These are phyloP conservation scores for Pseudogymnoascus verrucosus DNA, from an alignment of 2,329 filamentous ascomycete genomes.

Conservation along the genomic window DNA sequence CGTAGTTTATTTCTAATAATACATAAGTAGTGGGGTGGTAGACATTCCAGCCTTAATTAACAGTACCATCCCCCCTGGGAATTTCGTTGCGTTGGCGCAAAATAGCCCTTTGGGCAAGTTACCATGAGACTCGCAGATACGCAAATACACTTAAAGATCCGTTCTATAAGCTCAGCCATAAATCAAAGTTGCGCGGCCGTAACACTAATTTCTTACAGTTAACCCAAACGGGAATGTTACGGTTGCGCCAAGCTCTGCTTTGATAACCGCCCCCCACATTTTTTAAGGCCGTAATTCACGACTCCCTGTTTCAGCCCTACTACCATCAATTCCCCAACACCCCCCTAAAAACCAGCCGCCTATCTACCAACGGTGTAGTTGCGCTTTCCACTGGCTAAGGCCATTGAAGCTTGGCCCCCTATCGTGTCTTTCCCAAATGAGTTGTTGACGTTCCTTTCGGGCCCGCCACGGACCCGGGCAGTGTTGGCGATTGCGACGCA, in stretches of 20 bases:
- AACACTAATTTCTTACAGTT: background rate
- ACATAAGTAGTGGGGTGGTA: background rate
- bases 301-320: background rate
- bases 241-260: background rate
- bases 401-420: background rate
- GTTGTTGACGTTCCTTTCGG: background rate
- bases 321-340: background rate
- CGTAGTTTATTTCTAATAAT: background rate
- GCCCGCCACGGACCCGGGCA: background rate
- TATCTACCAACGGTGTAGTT: background rate
- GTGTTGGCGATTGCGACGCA: background rate
- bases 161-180: background rate
- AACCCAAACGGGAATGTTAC: background rate
- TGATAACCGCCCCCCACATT: background rate
- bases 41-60: background rate
- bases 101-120: background rate
- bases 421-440: background rate
- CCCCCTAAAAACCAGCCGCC: background rate
- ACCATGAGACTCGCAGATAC: background rate
- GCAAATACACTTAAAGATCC: background rate
- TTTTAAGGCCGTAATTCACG: background rate
- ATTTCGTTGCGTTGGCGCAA: background rate
- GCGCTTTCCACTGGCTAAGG: background rate
- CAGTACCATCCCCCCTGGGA: background rate
- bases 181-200: background rate